Base-by-base conservation (phyloP, 2,329 filamentous ascomycete genomes). In the Bipolaris oryzae region DNA sequence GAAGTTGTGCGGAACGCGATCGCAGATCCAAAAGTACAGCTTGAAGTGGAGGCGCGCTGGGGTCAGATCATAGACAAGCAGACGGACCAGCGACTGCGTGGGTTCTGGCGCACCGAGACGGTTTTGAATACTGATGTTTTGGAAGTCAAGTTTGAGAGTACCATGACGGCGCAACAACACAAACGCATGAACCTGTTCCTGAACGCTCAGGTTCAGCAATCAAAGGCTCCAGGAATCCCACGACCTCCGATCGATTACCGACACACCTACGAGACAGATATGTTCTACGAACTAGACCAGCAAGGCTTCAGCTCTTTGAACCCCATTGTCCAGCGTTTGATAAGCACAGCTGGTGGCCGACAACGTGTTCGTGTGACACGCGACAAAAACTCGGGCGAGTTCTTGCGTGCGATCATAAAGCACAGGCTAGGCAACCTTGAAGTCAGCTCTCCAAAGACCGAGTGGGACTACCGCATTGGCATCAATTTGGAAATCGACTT, bases 11-110 rank as follows among this genome's bases (percentile, higher is more conserved):
- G 72, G 10, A 57, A 56, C 50, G 80, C 79, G 10, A 81, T 87
- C 35, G 83, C 73, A 1, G 77, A 82, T 53, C 79, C 82, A 10
- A 82, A 85, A 15, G 88, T 92, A 13, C 85, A 91, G 58, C 87
- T 97, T 50, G 95, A 99, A 76, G 90, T 99, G 52, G 95, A 99
- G 78, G 95, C 92, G 9, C 98, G 98, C 76, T 81, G 98, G 45
- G 95, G 95, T 16, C 89, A 87, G 23, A 82, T 98, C 13, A 87
- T 86, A 70, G 85, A 88, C 58, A 90, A 86, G 6, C 85, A 89
- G 54, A 82, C 87, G 44, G 84, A 91, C n/a, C 79, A 93, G 23
- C 79, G 84, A 9, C 77, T 93, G 9, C 85, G 86, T 5, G 82
- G 95, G 4, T 76, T 83, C 20, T 88, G 90, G 0, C 90, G 95